Base-by-base conservation (phyloP, 1,284 basidiomycete species). In the Malassezia sympodialis region DNA sequence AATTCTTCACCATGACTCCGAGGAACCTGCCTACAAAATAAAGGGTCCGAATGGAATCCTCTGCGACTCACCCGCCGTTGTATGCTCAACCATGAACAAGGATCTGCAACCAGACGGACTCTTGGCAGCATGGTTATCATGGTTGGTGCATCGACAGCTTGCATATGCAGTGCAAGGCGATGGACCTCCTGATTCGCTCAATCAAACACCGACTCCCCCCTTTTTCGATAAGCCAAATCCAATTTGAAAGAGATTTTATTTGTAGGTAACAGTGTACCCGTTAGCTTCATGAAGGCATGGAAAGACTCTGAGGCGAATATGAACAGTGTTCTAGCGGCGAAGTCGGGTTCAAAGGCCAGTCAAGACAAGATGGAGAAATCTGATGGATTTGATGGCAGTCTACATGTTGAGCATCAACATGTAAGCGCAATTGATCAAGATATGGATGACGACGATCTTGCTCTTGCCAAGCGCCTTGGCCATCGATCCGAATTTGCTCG, bases 401-500 rank as follows among this genome's bases (percentile, higher is more conserved):
- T 46, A 3, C 39, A 45, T 21, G 49, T 57, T 6, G 34, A 24
- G 26, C 51, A 52, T 14, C 28, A 58, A n/a, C 45, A 50, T 14
- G 45, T 58, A 5, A 28, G 8, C 5, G 23, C 27, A 3, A 24
- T 43, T 17, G 14, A 32, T 8, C 56, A 52, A 26, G 51, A 51
- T 31, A 49, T 67, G 30, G 45, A 62, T 35, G 71, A 73, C 11
- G 71, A 72, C 48, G 69, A 72, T 42, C 65, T 63, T 8, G 61
- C 60, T 40, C 64, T 74, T 24, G 70, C 67, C 19, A 50, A 55
- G 17, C 64, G 63, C 31, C 54, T 72, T 53, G 72, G 72, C 14
- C 62, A 70, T 61, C 67, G 68, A 52, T 65, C 61, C 45, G 72
- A 74, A 39, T 74, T 74, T 58, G 64, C 65, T 15, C 62, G 72